Evolutionary conservation across 495 filamentous ascomycete genomes (phyloP).

Genomic region (Cladorrhinum samala): DNA sequence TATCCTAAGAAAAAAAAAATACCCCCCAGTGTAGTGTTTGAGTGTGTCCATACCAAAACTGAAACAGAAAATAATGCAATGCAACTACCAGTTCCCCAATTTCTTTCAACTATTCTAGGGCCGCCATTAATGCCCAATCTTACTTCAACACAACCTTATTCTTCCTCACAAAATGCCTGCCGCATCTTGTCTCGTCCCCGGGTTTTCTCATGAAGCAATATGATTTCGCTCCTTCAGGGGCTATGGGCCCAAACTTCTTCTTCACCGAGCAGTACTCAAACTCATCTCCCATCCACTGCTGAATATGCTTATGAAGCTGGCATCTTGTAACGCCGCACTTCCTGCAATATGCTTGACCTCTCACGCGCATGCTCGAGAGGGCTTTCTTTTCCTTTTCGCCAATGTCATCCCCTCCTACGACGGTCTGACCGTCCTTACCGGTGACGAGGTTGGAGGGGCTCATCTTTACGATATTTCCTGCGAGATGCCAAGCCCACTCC

Average conservation of each 20-base stretch:
- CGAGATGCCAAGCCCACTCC: slow-evolving; percentile 49
- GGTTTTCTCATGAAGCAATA: slow-evolving; percentile 48
- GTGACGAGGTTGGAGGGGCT: too few species aligned
- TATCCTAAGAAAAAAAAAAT: too few species aligned
- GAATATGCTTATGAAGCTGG: slow-evolving; percentile 49
- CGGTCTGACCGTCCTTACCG: too few species aligned
- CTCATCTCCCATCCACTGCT: slow-evolving; percentile 43
- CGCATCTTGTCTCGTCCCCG: slow-evolving; percentile 41
- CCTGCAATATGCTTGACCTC: slow-evolving; percentile 43
- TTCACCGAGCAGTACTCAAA: slow-evolving; percentile 46
- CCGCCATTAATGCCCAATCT: neutral
- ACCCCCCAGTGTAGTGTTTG: too few species aligned
- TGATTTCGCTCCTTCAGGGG: slow-evolving; percentile 28
- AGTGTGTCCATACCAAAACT: too few species aligned
- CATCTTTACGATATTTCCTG: slow-evolving; percentile 35
- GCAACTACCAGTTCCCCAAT: too few species aligned
- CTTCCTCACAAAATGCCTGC: slow-evolving; percentile 34
- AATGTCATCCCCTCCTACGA: neutral
- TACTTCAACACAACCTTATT: slow-evolving; percentile 21
- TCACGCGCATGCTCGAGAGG: slow-evolving; percentile 34
- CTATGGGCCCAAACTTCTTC: slow-evolving; percentile 42
- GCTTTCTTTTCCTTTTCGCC: slow-evolving; percentile 27
- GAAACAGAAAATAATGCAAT: too few species aligned
- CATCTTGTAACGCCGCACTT: slow-evolving; percentile 48
- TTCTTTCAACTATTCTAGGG: neutral